Conservation (phyloP, 805 yeast species). For the Wickerhamiella allomyrinae region DNA sequence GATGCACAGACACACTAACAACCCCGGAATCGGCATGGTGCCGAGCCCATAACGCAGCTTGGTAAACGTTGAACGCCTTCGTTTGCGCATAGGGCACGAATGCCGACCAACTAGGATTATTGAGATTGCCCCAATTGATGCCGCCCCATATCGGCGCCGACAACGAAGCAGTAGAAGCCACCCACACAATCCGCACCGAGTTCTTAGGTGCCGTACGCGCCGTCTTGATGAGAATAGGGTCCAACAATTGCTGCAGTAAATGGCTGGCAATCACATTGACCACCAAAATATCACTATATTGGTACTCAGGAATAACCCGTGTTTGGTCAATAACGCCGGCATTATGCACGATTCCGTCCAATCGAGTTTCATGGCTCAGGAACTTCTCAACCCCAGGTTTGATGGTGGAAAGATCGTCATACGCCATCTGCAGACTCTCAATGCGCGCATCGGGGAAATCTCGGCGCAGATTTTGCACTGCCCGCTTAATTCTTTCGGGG, state of each 20-base stretch:
- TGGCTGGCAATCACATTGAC: conserved; percentile 35
- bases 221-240: conserved; percentile 27
- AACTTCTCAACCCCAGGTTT: conserved; percentile 27
- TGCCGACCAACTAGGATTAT: conserved; percentile 11
- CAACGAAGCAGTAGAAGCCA: conserved; percentile 32
- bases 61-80: conserved; percentile 31
- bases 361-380: conserved; percentile 16
- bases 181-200: conserved; percentile 31
- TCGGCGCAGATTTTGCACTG: conserved; percentile 20
- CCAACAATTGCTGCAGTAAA: conserved; percentile 25
- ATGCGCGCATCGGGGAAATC: conserved; percentile 16
- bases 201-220: conserved; percentile 21
- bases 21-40: conserved; percentile 22
- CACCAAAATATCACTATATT: conserved; percentile 33
- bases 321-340: conserved; percentile 13
- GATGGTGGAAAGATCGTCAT: conserved; percentile 30
- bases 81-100: conserved; percentile 30
- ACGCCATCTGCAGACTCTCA: conserved; percentile 12
- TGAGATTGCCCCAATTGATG: conserved; percentile 26
- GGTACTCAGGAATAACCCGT: conserved; percentile 5
- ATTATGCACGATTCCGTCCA: conserved; percentile 31
- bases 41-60: conserved; percentile 26
- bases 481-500: conserved; percentile 22
- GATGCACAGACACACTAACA: conserved; percentile 28
- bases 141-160: conserved; percentile 28